Base-by-base conservation (phyloP, 2,329 filamentous ascomycete species). In the Pseudopithomyces maydicus region DNA sequence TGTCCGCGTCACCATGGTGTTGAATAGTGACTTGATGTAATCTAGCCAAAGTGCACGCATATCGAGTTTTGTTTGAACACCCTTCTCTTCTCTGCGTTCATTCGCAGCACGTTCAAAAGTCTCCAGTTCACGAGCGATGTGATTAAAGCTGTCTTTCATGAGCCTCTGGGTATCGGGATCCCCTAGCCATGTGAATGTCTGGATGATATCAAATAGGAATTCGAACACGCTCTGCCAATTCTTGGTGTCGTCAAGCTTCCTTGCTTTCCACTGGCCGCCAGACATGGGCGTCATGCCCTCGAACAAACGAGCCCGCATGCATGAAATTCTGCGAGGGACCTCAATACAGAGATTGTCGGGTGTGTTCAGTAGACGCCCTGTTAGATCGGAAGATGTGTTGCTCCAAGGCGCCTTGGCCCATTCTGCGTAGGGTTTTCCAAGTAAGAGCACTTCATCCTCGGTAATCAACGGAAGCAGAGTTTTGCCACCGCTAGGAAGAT, bases 241-340 rank as follows among this genome's bases (percentile, higher is more conserved):
- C 8, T 17, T 26, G 14, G 45, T 47, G n/a, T 58, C 52, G 35
- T 58, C 51, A 19, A 55, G 22, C 38, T 47, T 50, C 36, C 54
- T 54, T 11, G 44, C 44, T 29, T 52, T 54, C 51, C 51, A 58
- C 2, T 48, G 45, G 12, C 26, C 42, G n/a, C 39, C 51, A n/a
- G 39, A 46, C 52, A 58, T 54, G 15, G 56, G 56, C 19, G 38
- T 17, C 49, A 57, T 52, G 17, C 56, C 56, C 23, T 51, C 26
- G 41, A 51, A 58, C 10, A 56, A 15, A 7, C 54, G 35, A n/a
- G 48, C 41, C 12, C 48, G 49, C 35, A 56, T 42, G 11, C 11
- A 33, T 14, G 48, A 47, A 17, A 42, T 35, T 10, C 35, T 33
- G 6, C 47, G 19, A 8, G 26, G n/a, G 2, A 43, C 14, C 2